Evolutionary conservation across 148 eudicot species (phyloP).

Genomic region (Polygonum maritimum): DNA sequence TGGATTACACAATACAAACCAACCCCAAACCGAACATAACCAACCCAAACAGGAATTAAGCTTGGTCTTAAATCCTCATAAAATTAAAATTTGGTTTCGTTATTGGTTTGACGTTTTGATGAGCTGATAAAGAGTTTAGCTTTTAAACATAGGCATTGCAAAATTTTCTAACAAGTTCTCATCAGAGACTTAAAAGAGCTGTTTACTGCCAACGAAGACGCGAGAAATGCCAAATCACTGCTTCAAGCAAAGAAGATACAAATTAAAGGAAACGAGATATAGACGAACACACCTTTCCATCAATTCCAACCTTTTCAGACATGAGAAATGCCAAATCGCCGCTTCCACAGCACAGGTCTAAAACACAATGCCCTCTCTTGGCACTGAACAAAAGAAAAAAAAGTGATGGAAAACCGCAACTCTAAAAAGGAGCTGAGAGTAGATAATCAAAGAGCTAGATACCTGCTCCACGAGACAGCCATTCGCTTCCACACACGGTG

Average conservation of each 20-base stretch:
- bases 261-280: not conserved
- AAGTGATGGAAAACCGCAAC: not conserved
- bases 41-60: no score
- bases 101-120: no score
- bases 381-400: constrained; percentile 33
- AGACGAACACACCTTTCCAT: constrained; percentile 56
- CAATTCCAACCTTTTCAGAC: constrained; percentile 75
- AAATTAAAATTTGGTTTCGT: no score
- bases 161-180: not conserved
- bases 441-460: not conserved
- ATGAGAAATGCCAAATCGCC: constrained; percentile 91
- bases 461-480: constrained; percentile 96
- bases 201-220: not conserved
- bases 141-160: not conserved
- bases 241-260: no score
- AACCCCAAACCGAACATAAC: no score
- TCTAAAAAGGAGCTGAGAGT: not conserved
- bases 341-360: constrained; percentile 96
- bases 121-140: not conserved
- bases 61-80: no score
- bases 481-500: constrained; percentile 94
- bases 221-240: no score
- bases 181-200: not conserved
- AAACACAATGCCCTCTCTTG: constrained; percentile 63
- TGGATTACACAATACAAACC: no score